A percentile compares a stretch with the other conserved stretches of the same genome.
Evolutionary conservation across 495 filamentous ascomycete genomes (phyloP).

Genomic region (Hyaloscypha finlandica): DNA sequence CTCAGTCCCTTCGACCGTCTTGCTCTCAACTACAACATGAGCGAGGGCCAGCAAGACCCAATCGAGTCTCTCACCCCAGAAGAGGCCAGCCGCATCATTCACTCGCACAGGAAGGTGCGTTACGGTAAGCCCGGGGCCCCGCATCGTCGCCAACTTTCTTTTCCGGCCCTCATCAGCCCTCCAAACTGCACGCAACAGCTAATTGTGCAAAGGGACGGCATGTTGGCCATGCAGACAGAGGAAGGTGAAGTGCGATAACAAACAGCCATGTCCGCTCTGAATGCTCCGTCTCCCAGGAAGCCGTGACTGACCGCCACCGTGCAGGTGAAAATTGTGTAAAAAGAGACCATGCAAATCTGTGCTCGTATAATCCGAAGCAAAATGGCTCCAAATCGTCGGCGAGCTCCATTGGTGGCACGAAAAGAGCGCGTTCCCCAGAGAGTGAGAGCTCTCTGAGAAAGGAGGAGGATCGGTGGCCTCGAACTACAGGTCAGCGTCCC

Average conservation of each 20-base stretch:
- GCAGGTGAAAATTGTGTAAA: conserved; percentile 65
- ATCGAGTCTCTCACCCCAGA: conserved; percentile 36
- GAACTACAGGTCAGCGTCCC: conserved; percentile 35
- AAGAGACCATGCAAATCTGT: conserved; percentile 69
- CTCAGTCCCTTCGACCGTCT: conserved; percentile 6
- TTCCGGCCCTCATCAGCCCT: neutral
- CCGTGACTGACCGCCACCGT: neutral
- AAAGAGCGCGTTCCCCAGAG: conserved; percentile 45
- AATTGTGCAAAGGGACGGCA: conserved; percentile 49
- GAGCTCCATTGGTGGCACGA: conserved; percentile 35
- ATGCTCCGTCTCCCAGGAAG: neutral
- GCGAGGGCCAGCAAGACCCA: conserved; percentile 18
- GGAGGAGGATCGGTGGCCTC: conserved; percentile 41
- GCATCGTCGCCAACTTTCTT: neutral
- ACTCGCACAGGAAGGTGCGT: conserved; percentile 59
- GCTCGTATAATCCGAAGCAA: conserved; percentile 70
- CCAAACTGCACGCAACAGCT: neutral
- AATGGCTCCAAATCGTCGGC: conserved; percentile 51
- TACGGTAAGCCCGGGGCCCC: conserved; percentile 47
- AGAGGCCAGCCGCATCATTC: conserved; percentile 60
- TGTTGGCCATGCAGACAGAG: conserved; percentile 75
- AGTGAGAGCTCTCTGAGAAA: conserved; percentile 37
- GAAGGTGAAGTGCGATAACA: conserved; percentile 76
- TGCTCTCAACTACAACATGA: conserved; percentile 22
- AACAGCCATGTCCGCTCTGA: conserved; percentile 54